phyloP scores from a whole-genome alignment of 202 grass and related monocot species.

The Hordeum pubiflorum region DNA sequence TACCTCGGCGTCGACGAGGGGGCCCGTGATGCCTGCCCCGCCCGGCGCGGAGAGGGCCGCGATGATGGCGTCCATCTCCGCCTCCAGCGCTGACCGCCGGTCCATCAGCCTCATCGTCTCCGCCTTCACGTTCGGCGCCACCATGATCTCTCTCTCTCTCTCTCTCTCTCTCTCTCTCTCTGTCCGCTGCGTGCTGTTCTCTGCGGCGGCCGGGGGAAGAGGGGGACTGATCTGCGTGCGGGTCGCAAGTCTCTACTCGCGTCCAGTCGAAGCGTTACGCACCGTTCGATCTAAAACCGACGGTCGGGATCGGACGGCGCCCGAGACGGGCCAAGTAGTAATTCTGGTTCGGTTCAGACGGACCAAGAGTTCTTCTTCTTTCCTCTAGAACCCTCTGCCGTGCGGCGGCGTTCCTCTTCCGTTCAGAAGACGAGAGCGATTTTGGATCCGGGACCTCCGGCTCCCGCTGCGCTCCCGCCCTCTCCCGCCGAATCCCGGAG shows the following conservation, averaged over 20 bases:
- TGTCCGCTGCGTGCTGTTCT: not conserved
- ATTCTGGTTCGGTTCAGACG: not conserved
- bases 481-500: not conserved
- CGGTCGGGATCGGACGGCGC: not conserved
- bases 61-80: conserved; percentile 84
- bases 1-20: conserved; percentile 68
- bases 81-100: conserved; percentile 38
- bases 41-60: conserved; percentile 44
- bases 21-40: conserved; percentile 55
- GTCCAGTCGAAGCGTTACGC: not conserved
- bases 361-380: not conserved
- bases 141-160: conserved; percentile 29
- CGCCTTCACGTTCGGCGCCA: conserved; percentile 80
- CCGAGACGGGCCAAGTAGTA: not conserved
- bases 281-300: not conserved
- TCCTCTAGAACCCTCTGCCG: conserved; percentile 22
- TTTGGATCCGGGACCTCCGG: not conserved
- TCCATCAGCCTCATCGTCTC: conserved; percentile 72
- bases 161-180: too few relatives aligned
- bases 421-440: not conserved
- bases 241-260: not conserved
- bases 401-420: conserved; percentile 1
- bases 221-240: not conserved
- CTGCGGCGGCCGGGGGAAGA: not conserved
- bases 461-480: not conserved